Base-by-base conservation (phyloP, 495 filamentous ascomycete species). In the Penicillium salamii region DNA sequence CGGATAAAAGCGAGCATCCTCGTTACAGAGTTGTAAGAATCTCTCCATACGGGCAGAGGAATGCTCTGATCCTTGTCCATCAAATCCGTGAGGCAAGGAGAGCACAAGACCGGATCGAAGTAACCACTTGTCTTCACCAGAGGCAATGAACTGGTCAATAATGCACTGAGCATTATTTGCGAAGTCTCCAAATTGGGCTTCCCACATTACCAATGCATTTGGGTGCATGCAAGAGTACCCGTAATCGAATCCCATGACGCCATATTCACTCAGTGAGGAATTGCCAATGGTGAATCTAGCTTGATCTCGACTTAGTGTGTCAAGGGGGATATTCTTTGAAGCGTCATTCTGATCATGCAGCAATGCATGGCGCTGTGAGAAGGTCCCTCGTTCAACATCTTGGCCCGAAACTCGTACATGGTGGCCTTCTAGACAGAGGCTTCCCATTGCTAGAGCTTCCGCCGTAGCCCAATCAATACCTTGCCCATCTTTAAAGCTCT, bases 91-190 rank as follows among this genome's bases (percentile, higher is more conserved):
- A 36, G 93, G 93, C 31, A 98, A 78, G 43, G 89, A 96, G 74
- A 97, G 82, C 48, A 97, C 89, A 33, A 98, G 80, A 55, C 93
- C 93, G 49, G 90, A 95, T 58, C 93, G 86, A 76, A 97, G 93
- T 69, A 96, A 83, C 93, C 93, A 98, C 78, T 98, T 98, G 45
- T 86, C 84, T 70, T 98, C 93, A 59, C 95, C 93, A 33, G 95
- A 95, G 29, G 95, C 93, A 58, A 98, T 84, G 74, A 98, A 98
- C 74, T 97, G 93, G 69, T 98, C 93, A 63, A 97, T 91, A 72
- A 98, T 93, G 68, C 91, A 96, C 70, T 98, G 93, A 35, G 91
- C 90, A 70, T 96, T 97, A 81, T 98, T 98, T 76, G 91, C 93
- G 57, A 98, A 98, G 71, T 98, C 93, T 75, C 93, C 93, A 67